Evolutionary conservation across 2,329 filamentous ascomycete genomes (phyloP).

Genomic region (Pochonia chlamydosporia): DNA sequence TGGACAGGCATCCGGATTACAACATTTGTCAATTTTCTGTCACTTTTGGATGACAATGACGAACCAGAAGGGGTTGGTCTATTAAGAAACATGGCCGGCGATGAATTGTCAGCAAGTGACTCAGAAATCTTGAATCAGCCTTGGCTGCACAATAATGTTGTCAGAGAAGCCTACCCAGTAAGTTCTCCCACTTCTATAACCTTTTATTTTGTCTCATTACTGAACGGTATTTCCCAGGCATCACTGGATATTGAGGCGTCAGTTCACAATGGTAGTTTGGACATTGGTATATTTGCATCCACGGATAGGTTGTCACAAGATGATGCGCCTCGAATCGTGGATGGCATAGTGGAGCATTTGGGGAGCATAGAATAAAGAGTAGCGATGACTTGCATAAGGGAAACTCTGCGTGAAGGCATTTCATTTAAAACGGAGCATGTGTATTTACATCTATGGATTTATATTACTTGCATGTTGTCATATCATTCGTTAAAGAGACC

Average conservation of each 20-base stretch:
- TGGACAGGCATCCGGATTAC: constrained; percentile 72
- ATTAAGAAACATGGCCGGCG: background rate
- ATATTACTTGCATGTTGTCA: background rate
- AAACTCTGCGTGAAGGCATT: background rate
- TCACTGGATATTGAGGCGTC: constrained; percentile 36
- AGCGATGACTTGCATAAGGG: background rate
- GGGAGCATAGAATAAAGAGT: background rate
- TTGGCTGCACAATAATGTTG: constrained; percentile 16
- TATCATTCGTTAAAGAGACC: background rate
- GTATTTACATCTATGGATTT: background rate
- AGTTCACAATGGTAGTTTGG: constrained; percentile 22
- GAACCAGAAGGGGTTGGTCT: background rate
- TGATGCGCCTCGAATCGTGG: constrained; percentile 20
- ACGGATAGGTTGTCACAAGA: constrained; percentile 17
- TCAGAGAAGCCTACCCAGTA: constrained; percentile 22
- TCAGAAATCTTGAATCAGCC: constrained; percentile 5
- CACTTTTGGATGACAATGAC: constrained; percentile 30
- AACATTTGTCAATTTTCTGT: constrained; percentile 78
- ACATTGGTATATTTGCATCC: constrained; percentile 36
- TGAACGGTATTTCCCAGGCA: constrained; percentile 19
- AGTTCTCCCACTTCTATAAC: constrained; percentile 4
- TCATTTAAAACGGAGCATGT: background rate
- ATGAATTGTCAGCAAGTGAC: background rate
- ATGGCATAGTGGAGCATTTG: constrained; percentile 17
- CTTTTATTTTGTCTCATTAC: background rate